A percentile compares a stretch with the other conserved stretches of the same genome.
Evolutionary conservation across 2,329 filamentous ascomycete genomes (phyloP).

Genomic region (Pseudopyricularia cyperi): DNA sequence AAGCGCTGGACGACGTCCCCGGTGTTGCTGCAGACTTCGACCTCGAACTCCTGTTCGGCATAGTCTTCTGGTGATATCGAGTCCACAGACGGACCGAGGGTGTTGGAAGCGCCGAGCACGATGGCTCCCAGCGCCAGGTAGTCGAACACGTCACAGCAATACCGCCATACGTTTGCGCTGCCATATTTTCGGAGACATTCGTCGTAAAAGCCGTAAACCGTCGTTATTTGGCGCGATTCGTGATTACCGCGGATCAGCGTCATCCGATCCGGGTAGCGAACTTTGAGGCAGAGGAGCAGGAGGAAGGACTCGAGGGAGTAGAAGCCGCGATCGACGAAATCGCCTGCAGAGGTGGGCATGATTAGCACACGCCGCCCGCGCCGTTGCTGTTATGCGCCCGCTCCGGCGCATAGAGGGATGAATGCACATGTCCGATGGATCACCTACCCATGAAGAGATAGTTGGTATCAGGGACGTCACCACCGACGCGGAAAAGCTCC

Average conservation of each 20-base stretch:
- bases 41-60: slow-evolving; percentile 66
- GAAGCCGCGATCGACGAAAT: slow-evolving; percentile 96
- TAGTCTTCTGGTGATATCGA: slow-evolving; percentile 31
- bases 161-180: slow-evolving; percentile 90
- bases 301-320: slow-evolving; percentile 96
- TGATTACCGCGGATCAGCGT: slow-evolving; percentile 92
- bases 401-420: no score
- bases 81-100: slow-evolving; percentile 35
- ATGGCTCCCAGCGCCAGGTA: slow-evolving; percentile 86
- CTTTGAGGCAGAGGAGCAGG: slow-evolving; percentile 88
- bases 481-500: slow-evolving; percentile 89
- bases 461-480: slow-evolving; percentile 88
- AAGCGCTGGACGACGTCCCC: slow-evolving; percentile 68
- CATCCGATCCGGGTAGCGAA: slow-evolving; percentile 93
- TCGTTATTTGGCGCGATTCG: slow-evolving; percentile 93
- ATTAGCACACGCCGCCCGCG: not conserved
- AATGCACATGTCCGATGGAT: not conserved
- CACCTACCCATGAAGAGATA: slow-evolving; percentile 84
- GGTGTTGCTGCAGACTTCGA: slow-evolving; percentile 80
- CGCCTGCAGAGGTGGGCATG: slow-evolving; percentile 37
- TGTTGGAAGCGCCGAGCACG: slow-evolving; percentile 72
- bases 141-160: slow-evolving; percentile 97
- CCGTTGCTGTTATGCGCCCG: not conserved
- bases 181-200: slow-evolving; percentile 94
- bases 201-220: slow-evolving; percentile 96